Percentiles rank a stretch among this genome's conserved stretches.
phyloP scores from a whole-genome alignment of 1,284 basidiomycete genomes.

The Ustilago tritici region DNA sequence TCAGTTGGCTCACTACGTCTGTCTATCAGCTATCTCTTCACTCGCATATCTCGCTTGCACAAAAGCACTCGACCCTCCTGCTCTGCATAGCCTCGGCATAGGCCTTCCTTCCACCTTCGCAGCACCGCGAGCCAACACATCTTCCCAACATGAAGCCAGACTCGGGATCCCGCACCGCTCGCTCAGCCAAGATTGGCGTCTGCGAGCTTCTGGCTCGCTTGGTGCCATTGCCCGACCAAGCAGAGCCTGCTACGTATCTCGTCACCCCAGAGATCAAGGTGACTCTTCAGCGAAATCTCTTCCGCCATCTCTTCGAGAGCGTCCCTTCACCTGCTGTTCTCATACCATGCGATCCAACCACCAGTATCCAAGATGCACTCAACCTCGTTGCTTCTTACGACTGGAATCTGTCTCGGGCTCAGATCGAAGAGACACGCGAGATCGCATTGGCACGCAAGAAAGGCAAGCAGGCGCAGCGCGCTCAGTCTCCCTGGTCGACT shows the following conservation, averaged over 20 bases:
- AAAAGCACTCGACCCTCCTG: background rate
- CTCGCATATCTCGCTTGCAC: too few species aligned
- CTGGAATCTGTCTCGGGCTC: slow-evolving; percentile 57
- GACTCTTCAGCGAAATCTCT: slow-evolving; percentile 31
- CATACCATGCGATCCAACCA: slow-evolving; percentile 46
- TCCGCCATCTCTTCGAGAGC: slow-evolving; percentile 34
- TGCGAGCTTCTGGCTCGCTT: slow-evolving; percentile 42
- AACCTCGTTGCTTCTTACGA: slow-evolving; percentile 43
- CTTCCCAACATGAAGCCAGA: slow-evolving; percentile 31
- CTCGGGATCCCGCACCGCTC: slow-evolving; percentile 7
- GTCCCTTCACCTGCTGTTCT: slow-evolving; percentile 44
- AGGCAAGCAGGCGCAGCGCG: slow-evolving; percentile 49
- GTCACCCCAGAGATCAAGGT: slow-evolving; percentile 31
- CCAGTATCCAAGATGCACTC: slow-evolving; percentile 40
- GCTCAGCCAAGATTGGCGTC: slow-evolving; percentile 34
- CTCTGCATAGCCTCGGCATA: background rate
- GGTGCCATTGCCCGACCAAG: slow-evolving; percentile 33
- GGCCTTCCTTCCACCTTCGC: background rate
- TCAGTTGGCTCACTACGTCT: too few species aligned
- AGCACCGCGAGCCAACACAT: background rate
- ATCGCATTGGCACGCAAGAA: slow-evolving; percentile 50
- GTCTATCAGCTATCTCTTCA: too few species aligned
- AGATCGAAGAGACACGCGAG: slow-evolving; percentile 51
- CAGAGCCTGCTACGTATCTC: slow-evolving; percentile 31
- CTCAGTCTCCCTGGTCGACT: slow-evolving; percentile 35